Conservation (phyloP, 2,329 filamentous ascomycete genomes). For the Xylaria sp. region DNA sequence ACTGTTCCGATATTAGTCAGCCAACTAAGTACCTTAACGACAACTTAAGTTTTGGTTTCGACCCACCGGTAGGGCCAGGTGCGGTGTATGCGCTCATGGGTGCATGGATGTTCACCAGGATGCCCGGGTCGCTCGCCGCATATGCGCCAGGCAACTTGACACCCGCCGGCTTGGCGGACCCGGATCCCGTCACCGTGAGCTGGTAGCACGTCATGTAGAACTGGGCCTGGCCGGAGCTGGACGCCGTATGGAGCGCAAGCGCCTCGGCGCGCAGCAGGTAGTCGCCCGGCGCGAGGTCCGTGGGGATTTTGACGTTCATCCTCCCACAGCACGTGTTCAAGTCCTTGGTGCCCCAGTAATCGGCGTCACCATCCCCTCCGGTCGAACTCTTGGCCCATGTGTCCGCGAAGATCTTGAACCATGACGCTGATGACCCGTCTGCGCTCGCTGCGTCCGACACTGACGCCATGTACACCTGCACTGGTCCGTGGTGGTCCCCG, state of each 20-base stretch:
- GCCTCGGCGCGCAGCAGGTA: slow-evolving; percentile 58
- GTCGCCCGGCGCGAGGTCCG: slow-evolving; percentile 54
- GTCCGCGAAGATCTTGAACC: slow-evolving; percentile 59
- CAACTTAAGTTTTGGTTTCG: not conserved
- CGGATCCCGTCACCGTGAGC: slow-evolving; percentile 47
- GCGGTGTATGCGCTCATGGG: slow-evolving; percentile 45
- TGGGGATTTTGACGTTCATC: slow-evolving; percentile 54
- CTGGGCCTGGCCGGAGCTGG: slow-evolving; percentile 42
- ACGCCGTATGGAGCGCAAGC: slow-evolving; percentile 56
- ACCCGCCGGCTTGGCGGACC: slow-evolving; percentile 44
- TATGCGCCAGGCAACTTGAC: slow-evolving; percentile 51
- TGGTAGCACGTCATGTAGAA: slow-evolving; percentile 51
- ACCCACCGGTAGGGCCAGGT: slow-evolving; percentile 46
- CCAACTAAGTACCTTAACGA: not conserved
- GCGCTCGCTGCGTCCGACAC: slow-evolving; percentile 53
- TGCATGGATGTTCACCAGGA: slow-evolving; percentile 50
- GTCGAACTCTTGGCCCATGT: slow-evolving; percentile 53
- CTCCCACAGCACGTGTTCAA: slow-evolving; percentile 55
- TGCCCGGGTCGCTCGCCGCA: slow-evolving; percentile 44
- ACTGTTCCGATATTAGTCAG: slow-evolving; percentile 27
- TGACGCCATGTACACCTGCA: slow-evolving; percentile 55
- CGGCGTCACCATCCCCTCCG: slow-evolving; percentile 53
- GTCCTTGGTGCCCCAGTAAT: slow-evolving; percentile 59
- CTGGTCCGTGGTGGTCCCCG: slow-evolving; percentile 56
- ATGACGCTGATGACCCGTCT: slow-evolving; percentile 48